Percentiles rank a stretch among this genome's conserved stretches.
Conservation (phyloP, 805 yeast species). For the Wickerhamiella brachini region DNA sequence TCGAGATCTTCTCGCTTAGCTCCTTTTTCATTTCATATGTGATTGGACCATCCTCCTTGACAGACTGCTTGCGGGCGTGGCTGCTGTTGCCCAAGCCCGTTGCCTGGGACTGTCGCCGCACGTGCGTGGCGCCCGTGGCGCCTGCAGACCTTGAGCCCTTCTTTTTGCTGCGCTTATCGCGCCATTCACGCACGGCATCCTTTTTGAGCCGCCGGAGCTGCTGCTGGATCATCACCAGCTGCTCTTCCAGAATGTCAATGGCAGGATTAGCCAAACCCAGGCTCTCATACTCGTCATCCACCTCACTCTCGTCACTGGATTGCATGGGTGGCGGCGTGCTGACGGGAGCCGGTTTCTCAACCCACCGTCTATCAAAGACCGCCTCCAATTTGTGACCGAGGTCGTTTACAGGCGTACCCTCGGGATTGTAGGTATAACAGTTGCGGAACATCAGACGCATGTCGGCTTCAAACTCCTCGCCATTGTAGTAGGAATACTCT, state of each 20-base stretch:
- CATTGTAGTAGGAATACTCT: constrained; percentile 78
- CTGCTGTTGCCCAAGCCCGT: background rate
- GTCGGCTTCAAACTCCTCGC: constrained; percentile 77
- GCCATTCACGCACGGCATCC: constrained; percentile 17
- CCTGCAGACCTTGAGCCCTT: background rate
- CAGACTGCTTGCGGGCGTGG: constrained; percentile 3
- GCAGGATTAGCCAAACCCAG: constrained; percentile 71
- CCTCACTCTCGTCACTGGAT: constrained; percentile 31
- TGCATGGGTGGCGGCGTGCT: constrained; percentile 38
- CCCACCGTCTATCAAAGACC: constrained; percentile 78
- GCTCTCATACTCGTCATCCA: constrained; percentile 32
- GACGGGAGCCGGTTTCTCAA: constrained; percentile 61
- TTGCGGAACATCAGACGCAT: constrained; percentile 72
- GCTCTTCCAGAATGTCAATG: constrained; percentile 76
- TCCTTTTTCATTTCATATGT: constrained; percentile 96
- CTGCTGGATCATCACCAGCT: constrained; percentile 68
- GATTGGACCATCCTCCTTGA: constrained; percentile 25
- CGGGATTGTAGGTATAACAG: constrained; percentile 89
- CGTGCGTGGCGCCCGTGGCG: background rate
- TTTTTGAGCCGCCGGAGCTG: constrained; percentile 68
- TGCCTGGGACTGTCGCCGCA: constrained; percentile 8
- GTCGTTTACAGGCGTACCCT: constrained; percentile 88
- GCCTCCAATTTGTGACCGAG: constrained; percentile 90
- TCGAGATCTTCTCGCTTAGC: constrained; percentile 69
- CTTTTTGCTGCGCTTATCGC: constrained; percentile 9